These are phyloP conservation scores for Thelonectria rubi DNA, from an alignment of 2,329 filamentous ascomycete genomes.

Conservation along the genomic window DNA sequence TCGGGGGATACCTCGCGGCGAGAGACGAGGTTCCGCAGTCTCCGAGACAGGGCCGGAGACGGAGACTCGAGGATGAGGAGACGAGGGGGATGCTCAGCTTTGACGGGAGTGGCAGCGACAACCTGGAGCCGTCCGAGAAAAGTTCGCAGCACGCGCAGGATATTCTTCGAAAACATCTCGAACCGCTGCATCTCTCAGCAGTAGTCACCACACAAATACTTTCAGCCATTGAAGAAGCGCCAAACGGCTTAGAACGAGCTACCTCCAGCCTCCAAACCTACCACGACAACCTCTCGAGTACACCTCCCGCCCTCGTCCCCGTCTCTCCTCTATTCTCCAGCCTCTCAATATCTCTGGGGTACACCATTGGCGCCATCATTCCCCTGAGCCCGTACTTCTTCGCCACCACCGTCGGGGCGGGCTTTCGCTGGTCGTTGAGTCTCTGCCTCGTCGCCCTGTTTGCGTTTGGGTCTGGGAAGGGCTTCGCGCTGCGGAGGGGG, in stretches of 20 bases:
- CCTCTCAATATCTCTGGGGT: constrained; percentile 68
- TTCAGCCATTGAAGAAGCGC: constrained; percentile 35
- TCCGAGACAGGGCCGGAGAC: neutral
- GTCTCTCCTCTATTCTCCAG: constrained; percentile 58
- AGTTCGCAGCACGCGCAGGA: constrained; percentile 24
- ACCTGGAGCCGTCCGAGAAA: constrained; percentile 23
- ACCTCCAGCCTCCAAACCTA: constrained; percentile 33
- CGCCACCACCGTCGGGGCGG: constrained; percentile 47
- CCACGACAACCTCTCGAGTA: constrained; percentile 17
- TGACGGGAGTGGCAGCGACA: constrained; percentile 29
- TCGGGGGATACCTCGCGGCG: constrained; percentile 74
- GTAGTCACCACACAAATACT: constrained; percentile 40
- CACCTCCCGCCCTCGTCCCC: neutral
- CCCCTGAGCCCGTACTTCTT: constrained; percentile 72
- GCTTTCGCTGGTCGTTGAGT: constrained; percentile 62
- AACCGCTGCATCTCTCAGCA: constrained; percentile 43
- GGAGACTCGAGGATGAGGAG: constrained; percentile 35
- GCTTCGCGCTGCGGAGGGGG: constrained; percentile 47
- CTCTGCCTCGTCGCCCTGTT: constrained; percentile 65
- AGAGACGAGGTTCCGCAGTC: constrained; percentile 44
- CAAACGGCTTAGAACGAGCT: constrained; percentile 45
- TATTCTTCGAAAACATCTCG: constrained; percentile 46
- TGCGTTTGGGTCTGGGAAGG: constrained; percentile 65
- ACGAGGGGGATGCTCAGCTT: constrained; percentile 40
- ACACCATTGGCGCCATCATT: constrained; percentile 69